A percentile compares a stretch with the other conserved stretches of the same genome.
Conservation (phyloP, 2,329 filamentous ascomycete species). For the Aspergillus pseudoglaucus region DNA sequence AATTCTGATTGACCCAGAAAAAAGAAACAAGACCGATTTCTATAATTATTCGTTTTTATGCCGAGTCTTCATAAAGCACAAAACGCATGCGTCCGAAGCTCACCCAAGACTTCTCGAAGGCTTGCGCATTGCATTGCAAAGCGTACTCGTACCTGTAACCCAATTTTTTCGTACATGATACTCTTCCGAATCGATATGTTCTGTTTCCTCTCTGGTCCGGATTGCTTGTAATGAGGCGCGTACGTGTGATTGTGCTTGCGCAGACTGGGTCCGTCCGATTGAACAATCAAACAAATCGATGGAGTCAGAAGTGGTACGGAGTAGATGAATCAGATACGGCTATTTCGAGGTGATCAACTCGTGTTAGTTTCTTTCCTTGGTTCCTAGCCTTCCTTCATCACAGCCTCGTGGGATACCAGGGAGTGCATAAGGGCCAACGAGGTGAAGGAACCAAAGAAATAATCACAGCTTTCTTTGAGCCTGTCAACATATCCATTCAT, state of each 20-base stretch:
- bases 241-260: not conserved
- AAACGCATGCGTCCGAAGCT: not conserved
- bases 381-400: not conserved
- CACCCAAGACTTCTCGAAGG: not conserved
- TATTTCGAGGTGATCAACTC: not conserved
- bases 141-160: not conserved
- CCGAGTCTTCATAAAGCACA: not conserved
- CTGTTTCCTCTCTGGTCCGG: not conserved
- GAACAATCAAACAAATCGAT: not conserved
- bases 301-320: too few species aligned
- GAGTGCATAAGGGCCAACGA: not conserved
- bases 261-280: not conserved
- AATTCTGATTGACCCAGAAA: not conserved
- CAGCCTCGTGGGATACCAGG: not conserved
- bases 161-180: not conserved
- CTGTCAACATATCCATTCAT: not conserved
- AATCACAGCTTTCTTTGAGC: not conserved
- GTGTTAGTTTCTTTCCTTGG: not conserved
- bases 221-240: not conserved
- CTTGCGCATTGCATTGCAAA: not conserved
- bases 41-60: conserved; percentile 12
- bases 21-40: conserved; percentile 4
- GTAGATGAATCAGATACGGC: too few species aligned
- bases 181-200: not conserved
- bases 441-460: not conserved